phyloP scores from a whole-genome alignment of 2,329 filamentous ascomycete genomes.

The Aspergillus aculeatus region DNA sequence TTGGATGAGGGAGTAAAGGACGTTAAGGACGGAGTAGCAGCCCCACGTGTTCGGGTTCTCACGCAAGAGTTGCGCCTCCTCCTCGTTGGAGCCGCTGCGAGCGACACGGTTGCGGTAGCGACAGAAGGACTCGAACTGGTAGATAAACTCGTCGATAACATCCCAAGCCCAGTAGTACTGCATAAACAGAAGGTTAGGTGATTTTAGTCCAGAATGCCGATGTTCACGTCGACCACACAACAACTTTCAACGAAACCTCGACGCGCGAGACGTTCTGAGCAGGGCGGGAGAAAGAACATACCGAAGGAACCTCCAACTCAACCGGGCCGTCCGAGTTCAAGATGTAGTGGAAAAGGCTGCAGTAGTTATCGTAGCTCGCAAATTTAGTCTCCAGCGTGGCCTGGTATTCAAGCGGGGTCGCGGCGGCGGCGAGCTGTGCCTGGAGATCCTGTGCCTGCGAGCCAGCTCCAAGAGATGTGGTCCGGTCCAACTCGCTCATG shows the following conservation, averaged over 20 bases:
- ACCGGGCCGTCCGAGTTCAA: conserved; percentile 99
- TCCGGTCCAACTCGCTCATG: conserved; percentile 76
- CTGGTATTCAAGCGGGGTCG: conserved; percentile 93
- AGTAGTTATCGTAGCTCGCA: conserved; percentile 98
- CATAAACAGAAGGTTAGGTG: background rate
- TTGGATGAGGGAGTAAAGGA: conserved; percentile 98
- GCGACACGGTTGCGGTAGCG: conserved; percentile 92
- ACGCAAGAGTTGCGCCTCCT: conserved; percentile 85
- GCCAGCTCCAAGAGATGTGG: conserved; percentile 65
- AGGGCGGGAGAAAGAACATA: conserved; percentile 52
- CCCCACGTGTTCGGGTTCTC: conserved; percentile 99
- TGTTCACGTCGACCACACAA: conserved; percentile 9
- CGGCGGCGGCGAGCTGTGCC: conserved; percentile 83
- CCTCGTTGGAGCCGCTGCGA: conserved; percentile 75
- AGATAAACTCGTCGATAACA: conserved; percentile 99
- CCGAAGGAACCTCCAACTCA: conserved; percentile 92
- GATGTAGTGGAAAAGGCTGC: conserved; percentile 98
- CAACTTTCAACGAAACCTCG: background rate
- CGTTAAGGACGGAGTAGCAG: conserved; percentile 98
- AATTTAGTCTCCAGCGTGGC: conserved; percentile 96
- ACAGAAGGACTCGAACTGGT: conserved; percentile 99
- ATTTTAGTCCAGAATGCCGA: conserved; percentile 12
- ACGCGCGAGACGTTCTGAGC: background rate
- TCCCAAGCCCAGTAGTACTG: conserved; percentile 99
- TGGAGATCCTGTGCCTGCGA: conserved; percentile 88